Evolutionary conservation across 768 basidiomycete genomes (phyloP).

Genomic region (Mycena galopus): DNA sequence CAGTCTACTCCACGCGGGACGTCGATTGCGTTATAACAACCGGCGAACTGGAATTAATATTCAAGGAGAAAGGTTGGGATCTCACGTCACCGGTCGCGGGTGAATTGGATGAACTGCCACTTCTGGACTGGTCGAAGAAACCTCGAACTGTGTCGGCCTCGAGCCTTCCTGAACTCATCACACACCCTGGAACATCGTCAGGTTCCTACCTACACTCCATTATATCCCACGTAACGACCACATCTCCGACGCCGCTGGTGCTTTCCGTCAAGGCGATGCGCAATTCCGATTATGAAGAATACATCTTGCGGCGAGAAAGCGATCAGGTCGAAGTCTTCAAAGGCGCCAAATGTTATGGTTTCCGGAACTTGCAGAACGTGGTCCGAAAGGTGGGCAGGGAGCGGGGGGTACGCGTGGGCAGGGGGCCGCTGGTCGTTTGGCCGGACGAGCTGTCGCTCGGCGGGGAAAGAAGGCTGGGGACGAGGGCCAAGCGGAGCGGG

Average conservation of each 20-base stretch:
- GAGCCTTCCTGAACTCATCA: constrained; percentile 77
- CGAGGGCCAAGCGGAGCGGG: constrained; percentile 54
- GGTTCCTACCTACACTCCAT: constrained; percentile 93
- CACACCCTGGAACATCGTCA: constrained; percentile 88
- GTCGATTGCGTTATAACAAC: constrained; percentile 99
- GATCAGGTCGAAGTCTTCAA: constrained; percentile 78
- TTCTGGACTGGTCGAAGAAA: constrained; percentile 28
- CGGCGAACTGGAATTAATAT: constrained; percentile 89
- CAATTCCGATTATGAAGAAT: constrained; percentile 84
- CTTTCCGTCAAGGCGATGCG: constrained; percentile 73
- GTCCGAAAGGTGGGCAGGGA: constrained; percentile 94
- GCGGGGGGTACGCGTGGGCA: constrained; percentile 77
- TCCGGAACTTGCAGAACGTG: constrained; percentile 96
- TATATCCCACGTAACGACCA: constrained; percentile 64
- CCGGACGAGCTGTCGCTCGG: constrained; percentile 46
- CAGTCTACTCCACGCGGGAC: constrained; percentile 85
- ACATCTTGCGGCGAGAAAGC: constrained; percentile 60
- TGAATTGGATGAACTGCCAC: constrained; percentile 56
- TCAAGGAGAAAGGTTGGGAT: constrained; percentile 87
- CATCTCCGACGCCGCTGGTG: constrained; percentile 59
- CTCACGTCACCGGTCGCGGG: constrained; percentile 68
- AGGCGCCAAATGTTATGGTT: constrained; percentile 97
- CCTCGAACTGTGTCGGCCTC: constrained; percentile 28
- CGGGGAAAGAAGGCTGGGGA: constrained; percentile 49
- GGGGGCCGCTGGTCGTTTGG: constrained; percentile 72